These are phyloP conservation scores for Olyra latifolia DNA, from an alignment of 176 grass and related monocot species.

Conservation along the genomic window DNA sequence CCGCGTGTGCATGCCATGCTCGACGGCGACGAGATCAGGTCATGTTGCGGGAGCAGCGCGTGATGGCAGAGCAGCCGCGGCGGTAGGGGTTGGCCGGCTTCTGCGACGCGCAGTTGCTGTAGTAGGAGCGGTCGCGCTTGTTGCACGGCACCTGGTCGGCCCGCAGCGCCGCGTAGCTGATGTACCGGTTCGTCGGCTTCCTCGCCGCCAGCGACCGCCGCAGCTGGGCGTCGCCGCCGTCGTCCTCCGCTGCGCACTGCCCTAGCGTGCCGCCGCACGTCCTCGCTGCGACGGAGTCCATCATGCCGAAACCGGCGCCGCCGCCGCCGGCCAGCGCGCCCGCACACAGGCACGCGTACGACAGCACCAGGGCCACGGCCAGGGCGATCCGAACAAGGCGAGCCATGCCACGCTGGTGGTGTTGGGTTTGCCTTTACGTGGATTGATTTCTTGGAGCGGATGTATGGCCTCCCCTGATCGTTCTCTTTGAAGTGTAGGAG, in stretches of 20 bases:
- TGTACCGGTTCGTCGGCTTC: slow-evolving; percentile 39
- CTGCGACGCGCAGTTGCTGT: slow-evolving; percentile 56
- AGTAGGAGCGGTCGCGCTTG: slow-evolving; percentile 63
- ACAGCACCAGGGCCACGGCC: background rate
- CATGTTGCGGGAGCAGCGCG: slow-evolving; percentile 53
- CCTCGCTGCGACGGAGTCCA: background rate
- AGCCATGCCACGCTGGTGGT: background rate
- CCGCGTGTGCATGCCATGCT: too few relatives aligned
- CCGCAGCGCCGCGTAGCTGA: slow-evolving; percentile 66
- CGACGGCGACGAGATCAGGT: slow-evolving; percentile 21
- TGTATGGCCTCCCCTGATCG: background rate
- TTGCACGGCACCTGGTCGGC: slow-evolving; percentile 67
- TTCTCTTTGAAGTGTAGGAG: background rate
- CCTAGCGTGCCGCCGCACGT: slow-evolving; percentile 19
- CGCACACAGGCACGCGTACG: background rate
- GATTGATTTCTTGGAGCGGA: background rate
- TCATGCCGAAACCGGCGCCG: background rate
- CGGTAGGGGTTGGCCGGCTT: slow-evolving; percentile 60
- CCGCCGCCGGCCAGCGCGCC: background rate
- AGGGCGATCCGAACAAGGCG: background rate
- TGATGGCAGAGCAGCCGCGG: slow-evolving; percentile 77
- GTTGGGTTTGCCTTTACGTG: background rate
- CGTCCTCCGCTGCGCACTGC: slow-evolving; percentile 22
- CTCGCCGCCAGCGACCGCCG: slow-evolving; percentile 12
- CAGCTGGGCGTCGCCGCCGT: background rate